phyloP scores from a whole-genome alignment of 2,329 filamentous ascomycete species.

The Calonectria naviculata region DNA sequence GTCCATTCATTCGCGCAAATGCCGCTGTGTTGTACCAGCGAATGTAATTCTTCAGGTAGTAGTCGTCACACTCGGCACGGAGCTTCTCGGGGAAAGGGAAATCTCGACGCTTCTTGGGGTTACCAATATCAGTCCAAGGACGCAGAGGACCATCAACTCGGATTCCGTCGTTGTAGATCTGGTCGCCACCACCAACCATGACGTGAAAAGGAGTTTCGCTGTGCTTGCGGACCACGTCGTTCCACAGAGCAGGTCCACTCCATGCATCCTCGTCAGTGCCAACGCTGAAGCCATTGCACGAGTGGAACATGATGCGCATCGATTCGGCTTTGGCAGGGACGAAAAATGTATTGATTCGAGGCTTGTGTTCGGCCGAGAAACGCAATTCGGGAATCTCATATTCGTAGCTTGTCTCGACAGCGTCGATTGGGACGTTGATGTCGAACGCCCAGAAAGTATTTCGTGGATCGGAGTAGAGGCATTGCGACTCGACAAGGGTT shows the following conservation, averaged over 20 bases:
- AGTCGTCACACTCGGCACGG: slow-evolving; percentile 86
- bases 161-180: slow-evolving; percentile 96
- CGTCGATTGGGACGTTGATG: slow-evolving; percentile 79
- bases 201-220: slow-evolving; percentile 88
- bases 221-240: slow-evolving; percentile 89
- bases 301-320: slow-evolving; percentile 99
- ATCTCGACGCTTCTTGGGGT: slow-evolving; percentile 83
- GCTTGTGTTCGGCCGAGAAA: slow-evolving; percentile 67
- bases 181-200: slow-evolving; percentile 94
- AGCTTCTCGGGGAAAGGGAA: slow-evolving; percentile 83
- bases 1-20: slow-evolving; percentile 86
- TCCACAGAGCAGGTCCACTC: slow-evolving; percentile 94
- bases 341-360: slow-evolving; percentile 78
- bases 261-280: slow-evolving; percentile 87
- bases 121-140: slow-evolving; percentile 85
- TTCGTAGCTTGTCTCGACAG: slow-evolving; percentile 79
- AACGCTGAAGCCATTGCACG: slow-evolving; percentile 95
- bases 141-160: slow-evolving; percentile 85
- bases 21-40: slow-evolving; percentile 84
- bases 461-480: slow-evolving; percentile 73
- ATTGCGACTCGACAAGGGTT: slow-evolving; percentile 49
- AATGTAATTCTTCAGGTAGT: slow-evolving; percentile 93
- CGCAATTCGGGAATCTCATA: slow-evolving; percentile 78
- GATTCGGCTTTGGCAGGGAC: slow-evolving; percentile 84
- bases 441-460: slow-evolving; percentile 96